Evolutionary conservation across 2,329 filamentous ascomycete genomes (phyloP).

Genomic region (Aspergillus terreus): DNA sequence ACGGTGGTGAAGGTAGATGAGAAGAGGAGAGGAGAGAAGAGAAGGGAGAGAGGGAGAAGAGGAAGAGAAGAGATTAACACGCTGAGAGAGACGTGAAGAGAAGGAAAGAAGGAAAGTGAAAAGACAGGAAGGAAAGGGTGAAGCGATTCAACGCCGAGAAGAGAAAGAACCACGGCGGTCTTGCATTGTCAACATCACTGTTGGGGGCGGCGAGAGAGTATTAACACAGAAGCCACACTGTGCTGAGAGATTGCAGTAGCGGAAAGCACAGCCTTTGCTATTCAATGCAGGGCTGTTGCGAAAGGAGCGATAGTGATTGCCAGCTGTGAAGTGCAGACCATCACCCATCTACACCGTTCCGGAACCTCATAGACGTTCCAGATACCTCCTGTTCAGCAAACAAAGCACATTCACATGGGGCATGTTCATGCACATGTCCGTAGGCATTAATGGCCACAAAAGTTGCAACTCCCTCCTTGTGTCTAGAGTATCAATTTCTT

Average conservation of each 20-base stretch:
- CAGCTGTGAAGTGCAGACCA: too few relatives aligned
- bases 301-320: not conserved
- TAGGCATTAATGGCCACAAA: too few relatives aligned
- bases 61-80: constrained; percentile 9
- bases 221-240: too few relatives aligned
- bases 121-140: constrained; percentile 4
- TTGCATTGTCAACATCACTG: not conserved
- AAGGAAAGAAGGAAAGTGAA: constrained; percentile 16
- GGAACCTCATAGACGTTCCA: too few relatives aligned
- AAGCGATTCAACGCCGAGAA: not conserved
- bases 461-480: too few relatives aligned
- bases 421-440: too few relatives aligned
- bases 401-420: too few relatives aligned
- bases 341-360: too few relatives aligned
- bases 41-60: constrained; percentile 3
- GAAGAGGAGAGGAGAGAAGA: not conserved
- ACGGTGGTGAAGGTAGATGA: not conserved
- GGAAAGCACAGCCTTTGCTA: too few relatives aligned
- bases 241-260: too few relatives aligned
- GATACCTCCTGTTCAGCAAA: too few relatives aligned
- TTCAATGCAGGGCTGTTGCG: not conserved
- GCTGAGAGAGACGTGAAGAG: constrained; percentile 18
- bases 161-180: constrained; percentile 19
- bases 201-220: not conserved
- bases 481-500: too few relatives aligned